Conservation (phyloP, 208 protist species). For the Borovskyia barvae region DNA sequence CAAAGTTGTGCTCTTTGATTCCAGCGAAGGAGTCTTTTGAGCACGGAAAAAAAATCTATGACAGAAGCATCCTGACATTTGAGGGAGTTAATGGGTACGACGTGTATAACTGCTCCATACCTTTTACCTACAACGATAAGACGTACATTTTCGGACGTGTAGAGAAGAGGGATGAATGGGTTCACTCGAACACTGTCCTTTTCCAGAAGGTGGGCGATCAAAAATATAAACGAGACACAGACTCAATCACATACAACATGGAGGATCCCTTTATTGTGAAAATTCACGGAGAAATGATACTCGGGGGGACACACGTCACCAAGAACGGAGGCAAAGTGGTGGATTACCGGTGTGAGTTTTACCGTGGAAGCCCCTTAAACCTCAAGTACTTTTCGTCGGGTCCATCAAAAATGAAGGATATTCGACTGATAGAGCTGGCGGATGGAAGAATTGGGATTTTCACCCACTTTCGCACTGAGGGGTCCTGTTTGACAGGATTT, state of each 20-base stretch:
- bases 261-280: conserved; percentile 62
- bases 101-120: conserved; percentile 70
- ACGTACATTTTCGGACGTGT: conserved; percentile 58
- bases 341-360: conserved; percentile 62
- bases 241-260: conserved; percentile 38
- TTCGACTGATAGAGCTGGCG: conserved; percentile 45
- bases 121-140: conserved; percentile 52
- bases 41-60: conserved; percentile 38
- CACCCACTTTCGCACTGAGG: conserved; percentile 50
- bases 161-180: conserved; percentile 56
- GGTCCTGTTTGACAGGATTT: conserved; percentile 50
- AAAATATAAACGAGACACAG: conserved; percentile 26
- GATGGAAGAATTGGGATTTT: conserved; percentile 56
- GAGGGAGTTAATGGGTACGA: conserved; percentile 42
- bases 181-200: conserved; percentile 40
- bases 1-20: conserved; percentile 42
- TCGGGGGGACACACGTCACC: conserved; percentile 50
- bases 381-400: conserved; percentile 50
- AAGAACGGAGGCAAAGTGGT: conserved; percentile 39
- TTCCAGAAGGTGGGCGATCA: conserved; percentile 47
- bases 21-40: conserved; percentile 49
- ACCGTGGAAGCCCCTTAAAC: conserved; percentile 34
- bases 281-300: conserved; percentile 61
- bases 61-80: conserved; percentile 25
- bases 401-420: conserved; percentile 58